Conservation (phyloP, 768 basidiomycete genomes). For the Tephrocybe rancida region DNA sequence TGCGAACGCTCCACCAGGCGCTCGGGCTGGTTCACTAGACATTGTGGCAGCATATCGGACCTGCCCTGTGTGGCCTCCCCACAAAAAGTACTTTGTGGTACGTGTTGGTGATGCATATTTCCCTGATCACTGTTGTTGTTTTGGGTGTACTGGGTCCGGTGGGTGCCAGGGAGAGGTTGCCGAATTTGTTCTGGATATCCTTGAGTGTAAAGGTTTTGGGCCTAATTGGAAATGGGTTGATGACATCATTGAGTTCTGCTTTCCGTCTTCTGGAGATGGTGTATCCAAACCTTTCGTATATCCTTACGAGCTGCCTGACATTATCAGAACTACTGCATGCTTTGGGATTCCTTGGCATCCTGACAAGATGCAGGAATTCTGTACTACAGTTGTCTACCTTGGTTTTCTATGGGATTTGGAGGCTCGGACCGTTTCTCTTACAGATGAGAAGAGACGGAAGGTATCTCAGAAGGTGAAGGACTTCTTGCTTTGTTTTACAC, state of each 20-base stretch:
- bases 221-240: slow-evolving; percentile 31
- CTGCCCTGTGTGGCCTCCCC: slow-evolving; percentile 23
- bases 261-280: slow-evolving; percentile 1
- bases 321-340: too few species aligned
- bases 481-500: too few species aligned
- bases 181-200: slow-evolving; percentile 23
- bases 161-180: slow-evolving; percentile 23
- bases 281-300: not conserved
- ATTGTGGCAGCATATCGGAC: slow-evolving; percentile 33
- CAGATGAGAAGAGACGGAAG: slow-evolving; percentile 26
- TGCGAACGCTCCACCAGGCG: slow-evolving; percentile 15
- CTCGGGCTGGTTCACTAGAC: slow-evolving; percentile 28
- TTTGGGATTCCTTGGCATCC: slow-evolving; percentile 26
- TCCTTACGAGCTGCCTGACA: slow-evolving; percentile 6
- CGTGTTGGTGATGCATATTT: slow-evolving; percentile 17
- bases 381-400: slow-evolving; percentile 23
- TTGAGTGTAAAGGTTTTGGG: slow-evolving; percentile 10
- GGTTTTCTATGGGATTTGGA: slow-evolving; percentile 27
- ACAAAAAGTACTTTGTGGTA: slow-evolving; percentile 31
- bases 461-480: slow-evolving; percentile 17
- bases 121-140: slow-evolving; percentile 23
- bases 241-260: slow-evolving; percentile 25
- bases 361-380: slow-evolving; percentile 25
- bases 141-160: slow-evolving; percentile 23
- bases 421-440: slow-evolving; percentile 23